A percentile compares a stretch with the other conserved stretches of the same genome.
Conservation (phyloP, 371 early-diverging fungal genomes). For the Dichotomocladium elegans region DNA sequence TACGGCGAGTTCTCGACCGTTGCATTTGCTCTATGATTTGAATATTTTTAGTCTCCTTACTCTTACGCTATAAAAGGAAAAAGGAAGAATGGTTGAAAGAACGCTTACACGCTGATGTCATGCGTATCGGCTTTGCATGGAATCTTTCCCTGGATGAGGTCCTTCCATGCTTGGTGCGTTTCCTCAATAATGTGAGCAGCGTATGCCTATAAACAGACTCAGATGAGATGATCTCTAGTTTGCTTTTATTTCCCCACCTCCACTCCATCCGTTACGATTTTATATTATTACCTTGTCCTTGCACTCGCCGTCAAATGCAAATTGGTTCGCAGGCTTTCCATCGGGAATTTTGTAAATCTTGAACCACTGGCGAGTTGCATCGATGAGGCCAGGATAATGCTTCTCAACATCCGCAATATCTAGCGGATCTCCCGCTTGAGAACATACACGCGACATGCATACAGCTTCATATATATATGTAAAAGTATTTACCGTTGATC, state of each 20-base stretch:
- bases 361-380: constrained; percentile 98
- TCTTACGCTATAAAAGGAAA: too few relatives aligned
- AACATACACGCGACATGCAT: background rate
- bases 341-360: constrained; percentile 99
- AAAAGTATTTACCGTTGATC: constrained; percentile 58
- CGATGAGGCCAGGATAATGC: constrained; percentile 92
- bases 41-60: too few relatives aligned
- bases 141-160: constrained; percentile 37
- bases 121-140: constrained; percentile 40
- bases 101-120: constrained; percentile 19
- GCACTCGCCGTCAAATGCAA: constrained; percentile 94
- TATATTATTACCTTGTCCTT: constrained; percentile 58
- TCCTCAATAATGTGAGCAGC: constrained; percentile 50
- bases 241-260: background rate
- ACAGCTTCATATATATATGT: background rate
- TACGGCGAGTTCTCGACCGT: constrained; percentile 32
- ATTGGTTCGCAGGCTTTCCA: constrained; percentile 98
- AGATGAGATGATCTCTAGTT: too few relatives aligned
- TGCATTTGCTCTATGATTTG: constrained; percentile 28
- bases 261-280: background rate
- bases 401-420: constrained; percentile 97
- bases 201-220: constrained; percentile 25
- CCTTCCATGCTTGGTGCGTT: constrained; percentile 58
- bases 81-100: too few relatives aligned
- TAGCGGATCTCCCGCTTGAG: background rate